Base-by-base conservation (phyloP, 306 rosid genomes). In the Sophora flavescens region DNA sequence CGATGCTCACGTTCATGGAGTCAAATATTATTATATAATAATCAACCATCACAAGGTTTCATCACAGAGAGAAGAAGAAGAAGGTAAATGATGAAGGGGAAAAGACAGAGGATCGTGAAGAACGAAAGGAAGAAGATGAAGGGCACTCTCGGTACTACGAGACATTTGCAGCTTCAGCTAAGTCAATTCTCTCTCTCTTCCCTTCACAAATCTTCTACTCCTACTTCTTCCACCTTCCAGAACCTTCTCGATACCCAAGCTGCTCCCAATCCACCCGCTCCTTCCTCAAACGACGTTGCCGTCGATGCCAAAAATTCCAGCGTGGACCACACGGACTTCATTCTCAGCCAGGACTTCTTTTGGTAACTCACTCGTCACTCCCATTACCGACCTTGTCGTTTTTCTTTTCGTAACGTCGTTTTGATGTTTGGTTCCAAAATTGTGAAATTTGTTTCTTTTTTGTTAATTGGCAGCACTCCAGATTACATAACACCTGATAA, bases 281-380 rank as follows among this genome's bases (percentile, higher is more conserved):
- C 97, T 6, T 75, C 89, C 41, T 64, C 87, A 9, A 6, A 42
- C 48, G 48, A 8, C 47, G 47, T 2, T 2, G 47, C 12, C 47
- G 11, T 8, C 47, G 8, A 41, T 41, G 3, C 8, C 8, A 41
- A 7, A 0, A 10, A 8, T 8, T 12, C 78, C 39, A 72, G n/a
- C 61, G 63, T 42, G 3, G 96, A 89, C 5, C 91, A 82, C 30
- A 84, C 61, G 45, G 97, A 90, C 16, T 88, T 70, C 80, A 91
- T 95, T 58, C 98, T 95, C 79, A 95, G 97, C 77, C 98, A 95
- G 82, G 97, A 95, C 39, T 92, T 95, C 85, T 95, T 95, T 65
- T 95, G 97, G 99, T 92, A 70, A 56, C 4, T 3, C 6, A 26
- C 45, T n/a, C n/a, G n/a, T 8, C 5, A 0, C 15, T 2, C 33